Evolutionary conservation across 768 basidiomycete species (phyloP).

Genomic region (Albatrellus ellisii): DNA sequence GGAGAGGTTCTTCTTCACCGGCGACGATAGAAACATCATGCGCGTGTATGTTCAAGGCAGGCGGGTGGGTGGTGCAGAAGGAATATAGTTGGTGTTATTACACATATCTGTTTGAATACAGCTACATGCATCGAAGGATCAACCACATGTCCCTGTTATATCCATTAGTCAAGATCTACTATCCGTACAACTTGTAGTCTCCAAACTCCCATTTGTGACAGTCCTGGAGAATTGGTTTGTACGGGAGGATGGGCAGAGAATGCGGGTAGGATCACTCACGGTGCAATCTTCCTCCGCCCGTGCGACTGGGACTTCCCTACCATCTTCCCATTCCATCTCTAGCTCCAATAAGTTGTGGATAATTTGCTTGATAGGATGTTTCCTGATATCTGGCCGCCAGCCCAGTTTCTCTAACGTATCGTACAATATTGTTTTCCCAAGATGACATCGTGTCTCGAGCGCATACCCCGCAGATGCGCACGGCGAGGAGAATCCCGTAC

Average conservation of each 20-base stretch:
- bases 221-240: slow-evolving; percentile 30
- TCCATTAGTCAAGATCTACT: no score
- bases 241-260: not conserved
- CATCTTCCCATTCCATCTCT: slow-evolving; percentile 28
- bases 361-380: slow-evolving; percentile 40
- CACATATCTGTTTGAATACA: no score
- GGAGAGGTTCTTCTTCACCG: slow-evolving; percentile 78
- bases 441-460: slow-evolving; percentile 46
- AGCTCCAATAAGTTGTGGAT: slow-evolving; percentile 40
- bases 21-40: slow-evolving; percentile 75
- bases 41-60: slow-evolving; percentile 77
- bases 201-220: slow-evolving; percentile 72
- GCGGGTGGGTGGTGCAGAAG: slow-evolving; percentile 56
- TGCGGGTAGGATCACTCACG: slow-evolving; percentile 23
- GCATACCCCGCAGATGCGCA: slow-evolving; percentile 60
- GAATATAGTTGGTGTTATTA: no score
- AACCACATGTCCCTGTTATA: no score
- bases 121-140: no score
- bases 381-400: slow-evolving; percentile 46
- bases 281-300: slow-evolving; percentile 51
- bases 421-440: slow-evolving; percentile 50
- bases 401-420: slow-evolving; percentile 51
- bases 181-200: slow-evolving; percentile 21
- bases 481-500: slow-evolving; percentile 34
- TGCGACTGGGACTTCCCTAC: slow-evolving; percentile 41